Conservation (phyloP, 352 stramenopile species). For the Phytophthora megakarya region DNA sequence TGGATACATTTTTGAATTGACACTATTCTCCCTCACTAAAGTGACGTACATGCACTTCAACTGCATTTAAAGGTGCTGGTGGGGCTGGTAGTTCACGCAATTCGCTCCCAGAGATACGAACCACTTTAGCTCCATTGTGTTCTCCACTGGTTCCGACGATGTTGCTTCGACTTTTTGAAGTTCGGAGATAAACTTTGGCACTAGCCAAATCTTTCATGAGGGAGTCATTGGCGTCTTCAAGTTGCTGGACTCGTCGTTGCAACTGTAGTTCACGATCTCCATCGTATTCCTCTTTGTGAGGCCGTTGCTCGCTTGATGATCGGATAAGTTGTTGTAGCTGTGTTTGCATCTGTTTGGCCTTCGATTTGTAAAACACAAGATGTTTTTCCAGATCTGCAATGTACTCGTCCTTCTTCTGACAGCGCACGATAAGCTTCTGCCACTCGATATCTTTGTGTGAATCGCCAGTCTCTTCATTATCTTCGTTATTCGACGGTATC, state of each 20-base stretch:
- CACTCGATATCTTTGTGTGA: constrained; percentile 54
- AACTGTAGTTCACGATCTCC: constrained; percentile 38
- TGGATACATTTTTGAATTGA: constrained; percentile 16
- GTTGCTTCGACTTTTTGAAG: constrained; percentile 51
- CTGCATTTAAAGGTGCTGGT: constrained; percentile 31
- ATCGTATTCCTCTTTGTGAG: constrained; percentile 18
- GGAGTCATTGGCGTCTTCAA: constrained; percentile 73
- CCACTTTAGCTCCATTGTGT: constrained; percentile 41
- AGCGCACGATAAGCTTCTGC: constrained; percentile 70
- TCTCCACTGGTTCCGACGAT: constrained; percentile 23
- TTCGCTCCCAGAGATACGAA: constrained; percentile 72
- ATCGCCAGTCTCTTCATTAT: neutral
- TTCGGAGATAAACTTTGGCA: constrained; percentile 68
- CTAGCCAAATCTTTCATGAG: constrained; percentile 80
- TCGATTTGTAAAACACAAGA: constrained; percentile 87
- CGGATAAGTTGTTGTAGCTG: constrained; percentile 83
- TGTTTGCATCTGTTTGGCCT: constrained; percentile 85
- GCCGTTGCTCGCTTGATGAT: constrained; percentile 51
- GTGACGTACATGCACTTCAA: constrained; percentile 25
- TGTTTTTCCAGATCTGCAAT: constrained; percentile 85
- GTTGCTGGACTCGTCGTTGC: constrained; percentile 63
- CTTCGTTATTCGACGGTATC: constrained; percentile 9
- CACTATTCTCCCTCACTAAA: constrained; percentile 15
- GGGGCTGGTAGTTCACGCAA: constrained; percentile 58
- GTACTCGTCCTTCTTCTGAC: constrained; percentile 86